Conservation (phyloP, 1,284 basidiomycete species). For the Rhodotorula sp. region DNA sequence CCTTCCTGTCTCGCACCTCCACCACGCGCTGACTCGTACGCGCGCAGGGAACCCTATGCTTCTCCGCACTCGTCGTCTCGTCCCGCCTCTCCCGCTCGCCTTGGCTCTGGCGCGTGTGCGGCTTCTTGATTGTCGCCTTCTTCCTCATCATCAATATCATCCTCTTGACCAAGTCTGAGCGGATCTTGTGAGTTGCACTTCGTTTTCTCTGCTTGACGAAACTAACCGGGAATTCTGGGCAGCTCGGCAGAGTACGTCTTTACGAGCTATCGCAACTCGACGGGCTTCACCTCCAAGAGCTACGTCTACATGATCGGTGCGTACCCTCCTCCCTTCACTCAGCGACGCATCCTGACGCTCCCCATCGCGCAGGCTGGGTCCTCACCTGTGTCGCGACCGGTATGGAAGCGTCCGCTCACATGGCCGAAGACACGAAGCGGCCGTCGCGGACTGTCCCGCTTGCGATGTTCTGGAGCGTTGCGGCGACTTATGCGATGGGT, state of each 20-base stretch:
- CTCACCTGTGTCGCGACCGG: conserved; percentile 44
- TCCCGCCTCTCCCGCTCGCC: conserved; percentile 40
- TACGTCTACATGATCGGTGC: conserved; percentile 46
- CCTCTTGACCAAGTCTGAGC: conserved; percentile 27
- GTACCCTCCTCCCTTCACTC: neutral
- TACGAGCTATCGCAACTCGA: conserved; percentile 39
- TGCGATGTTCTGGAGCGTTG: conserved; percentile 44
- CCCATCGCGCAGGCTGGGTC: conserved; percentile 1
- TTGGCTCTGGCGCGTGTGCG: conserved; percentile 41
- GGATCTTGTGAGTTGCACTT: conserved; percentile 12
- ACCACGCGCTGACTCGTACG: neutral
- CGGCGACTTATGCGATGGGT: conserved; percentile 40
- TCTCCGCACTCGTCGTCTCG: conserved; percentile 37
- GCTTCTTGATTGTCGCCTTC: conserved; percentile 28
- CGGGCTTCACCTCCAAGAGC: conserved; percentile 36
- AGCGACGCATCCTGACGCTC: neutral
- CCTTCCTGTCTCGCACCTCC: neutral
- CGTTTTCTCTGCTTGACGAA: too few species aligned
- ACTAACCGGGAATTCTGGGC: neutral
- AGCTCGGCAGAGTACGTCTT: conserved; percentile 42
- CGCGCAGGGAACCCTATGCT: conserved; percentile 33
- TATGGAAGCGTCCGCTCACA: conserved; percentile 41
- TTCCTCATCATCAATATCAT: conserved; percentile 38
- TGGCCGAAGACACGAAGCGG: conserved; percentile 44
- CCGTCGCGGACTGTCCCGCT: conserved; percentile 43